A percentile compares a stretch with the other conserved stretches of the same genome.
Conservation (phyloP, 129 eudicot genomes). For the Artemisia argyi region DNA sequence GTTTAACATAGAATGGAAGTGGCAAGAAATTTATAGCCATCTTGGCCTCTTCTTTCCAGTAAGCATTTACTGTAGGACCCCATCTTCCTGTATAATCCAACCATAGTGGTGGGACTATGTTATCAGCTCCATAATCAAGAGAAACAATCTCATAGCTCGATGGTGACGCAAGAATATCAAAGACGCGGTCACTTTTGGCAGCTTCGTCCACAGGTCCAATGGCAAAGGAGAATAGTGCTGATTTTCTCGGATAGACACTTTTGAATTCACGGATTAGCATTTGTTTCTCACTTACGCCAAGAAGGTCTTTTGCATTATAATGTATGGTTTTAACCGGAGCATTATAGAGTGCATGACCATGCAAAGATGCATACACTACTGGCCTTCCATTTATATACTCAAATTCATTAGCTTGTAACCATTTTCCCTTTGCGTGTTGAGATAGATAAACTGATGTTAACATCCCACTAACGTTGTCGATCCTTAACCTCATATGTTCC, state of each 20-base stretch:
- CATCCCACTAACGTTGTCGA: constrained; percentile 35
- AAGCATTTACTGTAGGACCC: constrained; percentile 30
- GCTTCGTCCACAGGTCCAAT: constrained; percentile 20
- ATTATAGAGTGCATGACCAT: constrained; percentile 22
- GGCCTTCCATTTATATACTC: constrained; percentile 26
- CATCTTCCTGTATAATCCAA: constrained; percentile 35
- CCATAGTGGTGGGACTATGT: constrained; percentile 5
- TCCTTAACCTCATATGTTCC: constrained; percentile 28
- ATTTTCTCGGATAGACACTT: neutral
- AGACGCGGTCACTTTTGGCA: constrained; percentile 16
- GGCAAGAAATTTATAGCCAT: no score
- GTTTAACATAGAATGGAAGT: no score
- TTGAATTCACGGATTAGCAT: constrained; percentile 7
- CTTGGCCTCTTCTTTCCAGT: no score
- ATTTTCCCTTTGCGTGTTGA: constrained; percentile 35
- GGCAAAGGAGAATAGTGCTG: constrained; percentile 5
- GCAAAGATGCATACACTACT: constrained; percentile 38
- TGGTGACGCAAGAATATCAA: constrained; percentile 18
- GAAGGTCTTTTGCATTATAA: neutral
- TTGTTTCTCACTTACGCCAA: neutral
- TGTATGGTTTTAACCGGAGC: neutral
- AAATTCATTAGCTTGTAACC: constrained; percentile 31
- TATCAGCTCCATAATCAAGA: constrained; percentile 4
- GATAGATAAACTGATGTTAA: constrained; percentile 33
- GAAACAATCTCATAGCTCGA: constrained; percentile 19